Percentiles rank a stretch among this genome's conserved stretches.
Evolutionary conservation across 2,329 filamentous ascomycete species (phyloP).

Genomic region (Sporothrix schenckii): DNA sequence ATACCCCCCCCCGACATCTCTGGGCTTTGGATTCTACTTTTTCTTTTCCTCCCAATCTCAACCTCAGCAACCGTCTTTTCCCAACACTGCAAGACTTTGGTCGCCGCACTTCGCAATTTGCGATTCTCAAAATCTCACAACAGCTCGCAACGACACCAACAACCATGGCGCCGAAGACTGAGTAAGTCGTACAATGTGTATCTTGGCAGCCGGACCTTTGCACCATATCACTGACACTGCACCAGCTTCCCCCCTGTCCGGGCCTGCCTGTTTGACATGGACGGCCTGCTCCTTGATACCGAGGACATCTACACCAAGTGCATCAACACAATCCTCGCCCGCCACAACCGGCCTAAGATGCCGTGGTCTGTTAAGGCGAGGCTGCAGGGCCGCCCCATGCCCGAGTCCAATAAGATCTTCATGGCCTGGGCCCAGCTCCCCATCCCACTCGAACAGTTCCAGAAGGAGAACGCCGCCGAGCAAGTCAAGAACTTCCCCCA

Average conservation of each 20-base stretch:
- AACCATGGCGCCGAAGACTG: slow-evolving; percentile 42
- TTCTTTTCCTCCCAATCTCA: neutral
- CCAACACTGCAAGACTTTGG: neutral
- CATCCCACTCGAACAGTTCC: slow-evolving; percentile 70
- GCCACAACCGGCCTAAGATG: slow-evolving; percentile 72
- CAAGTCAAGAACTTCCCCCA: slow-evolving; percentile 73
- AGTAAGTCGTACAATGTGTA: slow-evolving; percentile 38
- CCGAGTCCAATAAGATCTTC: slow-evolving; percentile 58
- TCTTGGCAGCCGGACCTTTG: too few species aligned
- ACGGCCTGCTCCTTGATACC: slow-evolving; percentile 90
- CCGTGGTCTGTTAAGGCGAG: slow-evolving; percentile 95
- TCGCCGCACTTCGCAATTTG: neutral
- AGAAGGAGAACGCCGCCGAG: slow-evolving; percentile 59
- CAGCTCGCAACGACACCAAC: neutral
- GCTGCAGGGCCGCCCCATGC: slow-evolving; percentile 64
- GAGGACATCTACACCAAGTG: slow-evolving; percentile 86
- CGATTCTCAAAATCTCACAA: too few species aligned
- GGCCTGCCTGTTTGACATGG: slow-evolving; percentile 98
- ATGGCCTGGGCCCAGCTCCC: slow-evolving; percentile 85
- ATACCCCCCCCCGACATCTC: neutral
- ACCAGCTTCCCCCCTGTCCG: slow-evolving; percentile 72
- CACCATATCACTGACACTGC: neutral
- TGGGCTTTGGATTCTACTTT: neutral
- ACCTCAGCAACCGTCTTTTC: neutral
- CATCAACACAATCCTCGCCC: slow-evolving; percentile 78